Percentiles rank a stretch among this genome's conserved stretches.
Conservation (phyloP, 2,329 filamentous ascomycete genomes). For the Aquanectria penicillioides region DNA sequence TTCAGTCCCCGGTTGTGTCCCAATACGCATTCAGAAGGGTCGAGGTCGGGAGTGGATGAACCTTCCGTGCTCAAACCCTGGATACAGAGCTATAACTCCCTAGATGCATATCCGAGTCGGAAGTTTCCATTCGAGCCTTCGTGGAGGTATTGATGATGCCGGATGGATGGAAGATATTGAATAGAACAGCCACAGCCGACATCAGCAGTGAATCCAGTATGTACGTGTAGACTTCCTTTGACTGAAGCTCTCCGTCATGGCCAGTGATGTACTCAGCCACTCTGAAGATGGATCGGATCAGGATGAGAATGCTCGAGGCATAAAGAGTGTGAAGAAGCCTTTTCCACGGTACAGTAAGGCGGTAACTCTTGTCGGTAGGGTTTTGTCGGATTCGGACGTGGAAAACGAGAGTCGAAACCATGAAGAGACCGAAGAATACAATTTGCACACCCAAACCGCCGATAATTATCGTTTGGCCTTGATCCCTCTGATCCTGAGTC, state of each 20-base stretch:
- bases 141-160: background rate
- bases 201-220: slow-evolving; percentile 48
- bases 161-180: slow-evolving; percentile 8
- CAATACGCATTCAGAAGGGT: no score
- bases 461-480: slow-evolving; percentile 58
- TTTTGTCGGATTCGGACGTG: slow-evolving; percentile 41
- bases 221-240: slow-evolving; percentile 44
- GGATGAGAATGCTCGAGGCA: slow-evolving; percentile 42
- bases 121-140: no score
- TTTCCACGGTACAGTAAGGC: slow-evolving; percentile 37
- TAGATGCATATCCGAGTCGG: no score
- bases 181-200: slow-evolving; percentile 30
- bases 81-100: no score
- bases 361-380: background rate
- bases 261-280: slow-evolving; percentile 51
- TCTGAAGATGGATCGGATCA: slow-evolving; percentile 50
- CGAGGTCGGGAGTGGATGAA: no score
- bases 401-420: slow-evolving; percentile 56
- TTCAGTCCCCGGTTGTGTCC: no score
- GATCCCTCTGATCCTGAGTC: background rate
- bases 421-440: slow-evolving; percentile 61
- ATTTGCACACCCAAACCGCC: slow-evolving; percentile 62
- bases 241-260: slow-evolving; percentile 39
- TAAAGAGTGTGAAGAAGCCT: slow-evolving; percentile 33
- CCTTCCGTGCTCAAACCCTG: no score